Evolutionary conservation across 2,329 filamentous ascomycete species (phyloP), one percentile per base, ranked within the genome.

Genomic region (Acrocalymma vagum): DNA sequence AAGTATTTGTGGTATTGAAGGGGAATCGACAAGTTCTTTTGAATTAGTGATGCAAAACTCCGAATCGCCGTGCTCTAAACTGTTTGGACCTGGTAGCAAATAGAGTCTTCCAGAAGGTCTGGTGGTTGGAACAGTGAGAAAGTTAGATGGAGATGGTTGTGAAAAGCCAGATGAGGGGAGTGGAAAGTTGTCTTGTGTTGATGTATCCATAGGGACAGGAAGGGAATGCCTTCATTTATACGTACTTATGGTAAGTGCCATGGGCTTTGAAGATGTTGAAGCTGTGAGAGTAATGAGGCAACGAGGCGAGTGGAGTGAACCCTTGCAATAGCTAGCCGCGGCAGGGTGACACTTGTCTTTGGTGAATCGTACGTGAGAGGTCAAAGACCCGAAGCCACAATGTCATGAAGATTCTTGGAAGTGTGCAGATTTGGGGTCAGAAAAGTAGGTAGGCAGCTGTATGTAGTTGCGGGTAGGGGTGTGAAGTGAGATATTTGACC

Each of bases 381-480:
- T 39, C 42, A 51, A 38, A 42, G 17, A 22, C 38, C 46, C 42
- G 49, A 55, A 47, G 55, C 56, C 48, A 61, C 51, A 50, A 26
- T 27, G 44, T 47, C 45, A 47, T 49, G 40, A 37, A 32, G 21
- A n/a, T n/a, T 15, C 27, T 25, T 35, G 36, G 16, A 24, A 23
- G 27, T 8, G 10, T 37, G 28, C 28, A 33, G 30, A 26, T 42
- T 34, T 37, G 25, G 21, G 32, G 32, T 10, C 29, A 31, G 31
- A 38, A 27, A 32, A 31, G 29, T 27, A 21, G 22, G 29, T 30
- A 38, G 21, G 35, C 40, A 58, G 45, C 43, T 44, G 38, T 27
- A 38, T 26, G 35, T 17, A 32, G 28, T 26, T 25, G 20, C 29
- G 31, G 25, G 23, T 22, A 30, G 30, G 43, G 42, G 28, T 35